phyloP scores from a whole-genome alignment of 306 rosid genomes.

The Calophaca sinica region DNA sequence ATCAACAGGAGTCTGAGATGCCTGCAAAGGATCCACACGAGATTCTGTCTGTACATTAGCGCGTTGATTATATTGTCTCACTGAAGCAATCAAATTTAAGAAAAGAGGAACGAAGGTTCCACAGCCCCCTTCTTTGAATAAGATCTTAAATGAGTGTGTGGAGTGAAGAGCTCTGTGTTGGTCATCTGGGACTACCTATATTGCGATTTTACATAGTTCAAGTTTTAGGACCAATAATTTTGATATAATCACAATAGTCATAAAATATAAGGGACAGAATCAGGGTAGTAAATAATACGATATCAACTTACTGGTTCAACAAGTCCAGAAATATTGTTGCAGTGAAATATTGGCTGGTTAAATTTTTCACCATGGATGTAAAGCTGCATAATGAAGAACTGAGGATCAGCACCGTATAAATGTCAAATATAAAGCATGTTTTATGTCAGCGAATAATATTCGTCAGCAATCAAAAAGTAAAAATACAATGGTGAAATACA shows the following conservation, averaged over 20 bases:
- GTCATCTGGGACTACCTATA: constrained; percentile 88
- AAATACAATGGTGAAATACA: not conserved
- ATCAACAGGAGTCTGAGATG: constrained; percentile 96
- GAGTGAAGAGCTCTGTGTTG: constrained; percentile 84
- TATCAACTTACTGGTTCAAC: constrained; percentile 88
- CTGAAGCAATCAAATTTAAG: constrained; percentile 87
- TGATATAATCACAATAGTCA: not conserved
- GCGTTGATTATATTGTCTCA: constrained; percentile 77
- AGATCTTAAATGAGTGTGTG: constrained; percentile 81
- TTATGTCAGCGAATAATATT: constrained; percentile 3
- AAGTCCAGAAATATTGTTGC: constrained; percentile 93
- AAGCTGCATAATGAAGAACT: constrained; percentile 65
- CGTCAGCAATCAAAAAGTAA: not conserved
- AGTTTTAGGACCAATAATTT: constrained; percentile 19
- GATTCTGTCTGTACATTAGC: constrained; percentile 52
- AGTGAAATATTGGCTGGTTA: constrained; percentile 94
- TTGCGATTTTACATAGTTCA: not conserved
- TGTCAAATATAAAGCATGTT: not conserved
- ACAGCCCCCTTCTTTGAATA: constrained; percentile 98
- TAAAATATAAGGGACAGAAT: not conserved
- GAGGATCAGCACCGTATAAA: constrained; percentile 24
- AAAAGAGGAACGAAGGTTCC: constrained; percentile 97
- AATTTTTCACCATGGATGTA: constrained; percentile 80
- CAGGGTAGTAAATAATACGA: constrained; percentile 9
- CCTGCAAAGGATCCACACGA: constrained; percentile 82